Conservation (phyloP, 1,139 yeast species). For the Blastobotrys persicus region DNA sequence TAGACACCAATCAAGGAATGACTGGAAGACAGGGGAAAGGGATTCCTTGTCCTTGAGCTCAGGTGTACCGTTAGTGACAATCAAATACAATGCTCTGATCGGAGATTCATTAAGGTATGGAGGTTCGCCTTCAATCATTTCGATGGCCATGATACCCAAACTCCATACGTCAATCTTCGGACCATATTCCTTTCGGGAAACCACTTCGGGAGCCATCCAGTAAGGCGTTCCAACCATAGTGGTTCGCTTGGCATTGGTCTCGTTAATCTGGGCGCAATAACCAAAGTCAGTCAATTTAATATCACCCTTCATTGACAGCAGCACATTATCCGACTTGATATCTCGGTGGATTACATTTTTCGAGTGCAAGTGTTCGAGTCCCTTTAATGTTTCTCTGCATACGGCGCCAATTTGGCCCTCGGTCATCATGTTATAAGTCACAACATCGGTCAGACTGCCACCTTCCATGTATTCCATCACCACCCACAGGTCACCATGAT, state of each 20-base stretch:
- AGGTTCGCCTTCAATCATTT: conserved; percentile 99
- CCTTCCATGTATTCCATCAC: conserved; percentile 99
- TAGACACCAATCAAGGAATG: conserved; percentile 74
- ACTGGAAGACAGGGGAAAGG: conserved; percentile 61
- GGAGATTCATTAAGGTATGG: conserved; percentile 97
- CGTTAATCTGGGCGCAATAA: conserved; percentile 94
- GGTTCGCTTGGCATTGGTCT: conserved; percentile 77
- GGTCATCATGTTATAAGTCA: conserved; percentile 90
- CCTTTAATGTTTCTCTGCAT: conserved; percentile 83
- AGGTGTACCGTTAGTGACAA: conserved; percentile 96
- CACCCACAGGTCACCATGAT: conserved; percentile 78
- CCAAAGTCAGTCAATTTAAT: conserved; percentile 77
- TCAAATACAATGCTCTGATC: conserved; percentile 81
- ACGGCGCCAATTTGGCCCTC: conserved; percentile 98
- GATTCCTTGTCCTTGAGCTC: conserved; percentile 84
- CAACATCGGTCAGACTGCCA: conserved; percentile 92
- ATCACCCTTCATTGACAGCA: conserved; percentile 78
- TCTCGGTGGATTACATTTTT: conserved; percentile 96
- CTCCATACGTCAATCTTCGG: conserved; percentile 98
- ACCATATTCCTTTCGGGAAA: conserved; percentile 89
- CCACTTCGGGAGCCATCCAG: conserved; percentile 99
- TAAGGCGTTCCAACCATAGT: conserved; percentile 99
- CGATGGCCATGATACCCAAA: conserved; percentile 94
- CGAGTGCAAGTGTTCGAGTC: conserved; percentile 81
- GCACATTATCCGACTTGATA: conserved; percentile 89